phyloP scores from a whole-genome alignment of 257 asterid genomes.

The Paulownia fortunei region DNA sequence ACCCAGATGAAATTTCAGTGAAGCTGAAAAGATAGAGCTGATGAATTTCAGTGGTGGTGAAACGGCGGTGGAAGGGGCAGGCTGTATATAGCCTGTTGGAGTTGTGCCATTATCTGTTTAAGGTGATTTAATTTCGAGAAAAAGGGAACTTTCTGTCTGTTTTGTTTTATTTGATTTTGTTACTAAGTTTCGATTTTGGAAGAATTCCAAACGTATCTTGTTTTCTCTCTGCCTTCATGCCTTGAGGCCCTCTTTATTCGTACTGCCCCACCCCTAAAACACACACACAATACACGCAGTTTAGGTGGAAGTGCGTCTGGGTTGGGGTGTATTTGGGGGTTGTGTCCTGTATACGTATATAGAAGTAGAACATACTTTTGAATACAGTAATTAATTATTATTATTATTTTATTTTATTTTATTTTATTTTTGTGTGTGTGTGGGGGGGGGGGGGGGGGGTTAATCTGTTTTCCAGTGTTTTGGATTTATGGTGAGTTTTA shows the following conservation, averaged over 20 bases:
- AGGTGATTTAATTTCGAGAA: slow-evolving; percentile 21
- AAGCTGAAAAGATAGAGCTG: background rate
- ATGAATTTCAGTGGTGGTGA: slow-evolving; percentile 23
- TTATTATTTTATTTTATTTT: too few relatives aligned
- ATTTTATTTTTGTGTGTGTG: too few relatives aligned
- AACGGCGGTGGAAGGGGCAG: slow-evolving; percentile 33
- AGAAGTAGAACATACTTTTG: background rate
- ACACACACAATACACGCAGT: slow-evolving; percentile 32
- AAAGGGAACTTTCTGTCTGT: background rate
- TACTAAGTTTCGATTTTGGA: slow-evolving; percentile 22
- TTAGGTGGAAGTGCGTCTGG: background rate
- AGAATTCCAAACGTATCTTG: slow-evolving; percentile 14
- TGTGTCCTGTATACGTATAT: background rate
- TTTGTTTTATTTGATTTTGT: slow-evolving; percentile 23
- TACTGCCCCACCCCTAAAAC: background rate
- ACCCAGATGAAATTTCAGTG: slow-evolving; percentile 26
- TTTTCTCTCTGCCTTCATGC: slow-evolving; percentile 30
- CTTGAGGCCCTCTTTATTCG: slow-evolving; percentile 17
- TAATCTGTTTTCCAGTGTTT: background rate
- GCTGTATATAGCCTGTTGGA: slow-evolving; percentile 36
- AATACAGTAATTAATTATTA: background rate
- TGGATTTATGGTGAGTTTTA: background rate
- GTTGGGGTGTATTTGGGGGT: background rate
- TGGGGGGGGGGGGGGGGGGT: too few relatives aligned
- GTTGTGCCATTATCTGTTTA: slow-evolving; percentile 35